Base-by-base conservation (phyloP, 805 yeast genomes). In the Candida sanyiensis region DNA sequence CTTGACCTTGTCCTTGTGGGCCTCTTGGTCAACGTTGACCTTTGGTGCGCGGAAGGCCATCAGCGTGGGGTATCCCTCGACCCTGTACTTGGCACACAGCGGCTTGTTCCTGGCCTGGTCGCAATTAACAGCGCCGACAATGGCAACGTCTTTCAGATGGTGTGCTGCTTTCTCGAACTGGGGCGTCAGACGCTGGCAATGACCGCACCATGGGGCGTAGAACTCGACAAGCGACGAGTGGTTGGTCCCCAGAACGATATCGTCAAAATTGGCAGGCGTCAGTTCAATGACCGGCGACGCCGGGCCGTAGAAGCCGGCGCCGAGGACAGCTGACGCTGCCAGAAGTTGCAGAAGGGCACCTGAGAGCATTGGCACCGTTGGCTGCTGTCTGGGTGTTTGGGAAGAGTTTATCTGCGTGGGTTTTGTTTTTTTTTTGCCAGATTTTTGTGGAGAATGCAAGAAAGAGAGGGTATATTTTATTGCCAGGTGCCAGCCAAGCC, bases 121-220 rank as follows among this genome's bases (percentile, higher is more conserved):
- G 63, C 98, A 93, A 59, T 90, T 82, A 10, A 93, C 84, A 31
- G 95, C 83, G 10, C 78, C 96, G 15, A 87, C 78, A 45, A 78
- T 75, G 7, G 73, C 73, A 35, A 74, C 61, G 6, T 73, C 75
- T 21, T 73, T 71, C 6, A 84, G 64, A 21, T 63, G 58, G 37
- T 73, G 74, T 6, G 84, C 94, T 11, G 80, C 75, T 53, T 80
- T 80, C 35, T 67, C 64, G 59, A 69, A 82, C 2, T 75, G 76
- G 4, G 83, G 80, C 42, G 77, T 74, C 36, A 90, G 64, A 41
- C 77, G 72, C 51, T 79, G 72, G 62, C 98, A 90, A 61, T 90
- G 87, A 5, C 97, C 96, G 66, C 98, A 90, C 97, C 97, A 89
- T 27, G 97, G 96, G 5, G 97, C 97, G 60, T 83, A 89, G 61